Evolutionary conservation across 1,284 basidiomycete species (phyloP).

Genomic region (Heimioporus punctisporus): DNA sequence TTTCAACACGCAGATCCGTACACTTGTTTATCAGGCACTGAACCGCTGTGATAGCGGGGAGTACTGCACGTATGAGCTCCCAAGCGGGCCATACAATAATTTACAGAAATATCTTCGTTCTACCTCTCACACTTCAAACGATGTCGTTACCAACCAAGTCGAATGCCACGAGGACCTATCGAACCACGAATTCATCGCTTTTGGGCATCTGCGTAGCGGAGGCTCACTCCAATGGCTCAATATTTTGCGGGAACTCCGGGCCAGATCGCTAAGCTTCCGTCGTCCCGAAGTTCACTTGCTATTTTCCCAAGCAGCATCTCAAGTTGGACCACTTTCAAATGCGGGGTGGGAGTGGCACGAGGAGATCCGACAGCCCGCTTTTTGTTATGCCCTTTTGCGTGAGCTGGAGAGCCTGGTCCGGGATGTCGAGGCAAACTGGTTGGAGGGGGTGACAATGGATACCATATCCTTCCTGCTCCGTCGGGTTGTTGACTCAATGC

Average conservation of each 20-base stretch:
- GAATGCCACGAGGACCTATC: not conserved
- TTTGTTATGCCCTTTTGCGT: not conserved
- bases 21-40: not conserved
- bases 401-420: not conserved
- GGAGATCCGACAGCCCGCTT: not conserved
- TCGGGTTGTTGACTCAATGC: not conserved
- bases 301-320: not conserved
- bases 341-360: not conserved
- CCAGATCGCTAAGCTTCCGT: not conserved
- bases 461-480: not conserved
- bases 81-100: not conserved
- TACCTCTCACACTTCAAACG: not conserved
- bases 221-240: not conserved
- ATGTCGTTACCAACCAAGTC: not conserved
- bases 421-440: not conserved
- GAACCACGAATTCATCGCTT: not conserved
- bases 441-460: not conserved
- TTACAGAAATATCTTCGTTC: not conserved
- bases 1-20: not conserved
- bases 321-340: not conserved
- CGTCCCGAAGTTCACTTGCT: not conserved
- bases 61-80: not conserved
- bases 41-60: too few species aligned
- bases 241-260: not conserved
- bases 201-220: not conserved